Conservation (phyloP, 148 eudicot species). For the Fagopyrum homotropicum region DNA sequence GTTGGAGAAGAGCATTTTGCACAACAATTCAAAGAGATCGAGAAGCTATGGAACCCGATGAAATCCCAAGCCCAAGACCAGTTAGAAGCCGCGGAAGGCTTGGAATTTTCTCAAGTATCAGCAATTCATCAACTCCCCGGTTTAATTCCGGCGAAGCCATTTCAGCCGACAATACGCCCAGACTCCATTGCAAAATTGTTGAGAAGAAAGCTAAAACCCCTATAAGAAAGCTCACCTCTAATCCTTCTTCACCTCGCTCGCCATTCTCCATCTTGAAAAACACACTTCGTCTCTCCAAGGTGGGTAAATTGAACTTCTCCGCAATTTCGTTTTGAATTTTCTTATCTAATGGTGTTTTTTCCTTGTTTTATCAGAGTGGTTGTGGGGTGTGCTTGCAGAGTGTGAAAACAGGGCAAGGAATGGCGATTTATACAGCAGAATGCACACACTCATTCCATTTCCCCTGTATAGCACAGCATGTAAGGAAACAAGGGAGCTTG, state of each 20-base stretch:
- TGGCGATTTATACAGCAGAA: slow-evolving; percentile 28
- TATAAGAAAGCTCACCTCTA: background rate
- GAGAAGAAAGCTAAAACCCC: slow-evolving; percentile 13
- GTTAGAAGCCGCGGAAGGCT: slow-evolving; percentile 25
- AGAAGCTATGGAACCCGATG: slow-evolving; percentile 6
- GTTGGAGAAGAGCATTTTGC: slow-evolving; percentile 92
- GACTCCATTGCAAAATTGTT: slow-evolving; percentile 30
- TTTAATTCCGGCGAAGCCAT: slow-evolving; percentile 18
- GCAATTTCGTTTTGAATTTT: background rate
- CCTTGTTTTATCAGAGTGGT: slow-evolving; percentile 37
- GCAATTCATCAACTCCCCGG: slow-evolving; percentile 17
- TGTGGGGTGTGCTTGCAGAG: slow-evolving; percentile 80
- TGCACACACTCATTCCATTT: slow-evolving; percentile 79
- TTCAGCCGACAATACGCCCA: slow-evolving; percentile 21
- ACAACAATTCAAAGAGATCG: slow-evolving; percentile 49
- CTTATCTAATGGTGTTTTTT: background rate
- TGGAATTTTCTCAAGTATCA: slow-evolving; percentile 36
- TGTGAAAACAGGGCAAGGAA: slow-evolving; percentile 55
- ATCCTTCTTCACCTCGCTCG: slow-evolving; percentile 71
- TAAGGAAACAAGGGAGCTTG: slow-evolving; percentile 30
- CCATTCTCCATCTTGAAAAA: slow-evolving; percentile 70
- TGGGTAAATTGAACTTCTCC: background rate
- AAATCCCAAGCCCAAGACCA: slow-evolving; percentile 23
- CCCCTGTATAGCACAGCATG: slow-evolving; percentile 55
- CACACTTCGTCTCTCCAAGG: slow-evolving; percentile 62